Evolutionary conservation across 73 alveolate species (phyloP), one percentile per base, ranked within the genome.

Genomic region (Urostyla sp.): DNA sequence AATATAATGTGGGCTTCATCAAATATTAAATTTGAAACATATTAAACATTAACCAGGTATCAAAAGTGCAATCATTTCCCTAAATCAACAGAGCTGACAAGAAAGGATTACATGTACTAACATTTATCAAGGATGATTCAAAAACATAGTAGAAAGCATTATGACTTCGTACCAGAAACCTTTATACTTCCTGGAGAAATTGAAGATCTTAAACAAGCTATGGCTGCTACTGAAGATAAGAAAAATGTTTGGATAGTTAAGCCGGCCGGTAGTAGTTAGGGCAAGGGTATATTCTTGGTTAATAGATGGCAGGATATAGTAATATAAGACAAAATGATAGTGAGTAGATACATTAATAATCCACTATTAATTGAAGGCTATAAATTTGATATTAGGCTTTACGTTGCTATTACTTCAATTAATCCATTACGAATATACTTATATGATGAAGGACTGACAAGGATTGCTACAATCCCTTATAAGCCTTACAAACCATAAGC

Each of bases 21-120:
- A 8, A 67, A 80, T 46, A 43, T 82, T 27, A 85, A 85, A 69
- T 40, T 75, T 7, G 51, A 85, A 16, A 57, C 67, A 20, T 90
- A 90, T 57, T 74, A 84, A 50, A 34, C 69, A 11, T 44, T 90
- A 30, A 53, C 94, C 1, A 85, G 79, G 45, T 79, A 77, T 50
- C 84, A 90, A 48, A 90, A 90, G 49, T 83, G 85, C 8, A 90
- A 93, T 87, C 98, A 93, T 66, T 93, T 90, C 69, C 98, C 98
- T 0, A 51, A 94, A 35, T 87, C 96, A 20, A 75, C 85, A 43
- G 98, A 93, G 72, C 56, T 93, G 72, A 90, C 98, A 24, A 66
- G 98, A 55, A 93, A 93, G 78, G 98, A 93, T 74, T 82, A 90
- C 67, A 48, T 93, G 85, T 93, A 93, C 67, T 54, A 87, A 75